These are phyloP conservation scores for Lecanicillium sp. DNA, from an alignment of 2,329 filamentous ascomycete genomes.

Conservation along the genomic window DNA sequence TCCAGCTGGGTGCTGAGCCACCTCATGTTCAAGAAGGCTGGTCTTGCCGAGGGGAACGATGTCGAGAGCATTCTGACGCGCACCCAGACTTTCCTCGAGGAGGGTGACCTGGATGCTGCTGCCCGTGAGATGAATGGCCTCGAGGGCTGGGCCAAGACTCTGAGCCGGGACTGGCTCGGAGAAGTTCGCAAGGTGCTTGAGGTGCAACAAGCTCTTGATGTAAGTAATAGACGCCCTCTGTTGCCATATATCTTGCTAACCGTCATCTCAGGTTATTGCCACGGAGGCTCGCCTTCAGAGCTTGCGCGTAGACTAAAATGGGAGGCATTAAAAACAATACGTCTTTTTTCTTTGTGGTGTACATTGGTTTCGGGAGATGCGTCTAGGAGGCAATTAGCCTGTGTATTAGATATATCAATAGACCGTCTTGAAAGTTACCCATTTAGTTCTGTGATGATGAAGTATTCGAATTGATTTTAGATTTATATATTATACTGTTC, in stretches of 20 bases:
- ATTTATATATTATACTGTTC: background rate
- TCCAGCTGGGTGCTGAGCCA: constrained; percentile 87
- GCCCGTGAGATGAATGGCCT: constrained; percentile 93
- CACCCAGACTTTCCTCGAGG: constrained; percentile 84
- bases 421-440: constrained; percentile 17
- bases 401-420: constrained; percentile 31
- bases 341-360: constrained; percentile 32
- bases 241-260: constrained; percentile 13
- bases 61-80: constrained; percentile 90
- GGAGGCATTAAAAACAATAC: constrained; percentile 3
- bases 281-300: constrained; percentile 87
- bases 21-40: constrained; percentile 92
- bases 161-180: constrained; percentile 88
- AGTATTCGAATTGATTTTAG: background rate
- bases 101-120: constrained; percentile 85
- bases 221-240: constrained; percentile 51
- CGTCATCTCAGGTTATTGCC: constrained; percentile 65
- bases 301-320: constrained; percentile 66
- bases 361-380: constrained; percentile 24
- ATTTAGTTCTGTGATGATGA: background rate
- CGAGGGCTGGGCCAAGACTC: constrained; percentile 88
- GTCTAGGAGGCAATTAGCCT: constrained; percentile 24
- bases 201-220: constrained; percentile 92
- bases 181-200: constrained; percentile 91
- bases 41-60: constrained; percentile 74